Conservation (phyloP, 2,329 filamentous ascomycete species). For the Fusarium subtropicale region DNA sequence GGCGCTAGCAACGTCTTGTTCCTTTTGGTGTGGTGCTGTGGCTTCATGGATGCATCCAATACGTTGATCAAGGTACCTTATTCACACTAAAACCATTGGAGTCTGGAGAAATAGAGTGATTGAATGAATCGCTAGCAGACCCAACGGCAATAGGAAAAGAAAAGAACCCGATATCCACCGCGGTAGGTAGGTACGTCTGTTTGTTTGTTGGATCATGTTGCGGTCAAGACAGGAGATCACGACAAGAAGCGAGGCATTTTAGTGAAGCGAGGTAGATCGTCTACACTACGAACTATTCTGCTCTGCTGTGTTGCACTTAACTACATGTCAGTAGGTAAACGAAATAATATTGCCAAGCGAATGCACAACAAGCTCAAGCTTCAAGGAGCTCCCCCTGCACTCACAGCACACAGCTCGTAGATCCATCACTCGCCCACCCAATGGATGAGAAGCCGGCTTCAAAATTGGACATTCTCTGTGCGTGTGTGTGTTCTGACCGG, state of each 20-base stretch:
- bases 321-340: constrained; percentile 2
- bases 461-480: constrained; percentile 10
- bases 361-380: constrained; percentile 8
- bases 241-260: constrained; percentile 30
- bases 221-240: constrained; percentile 21
- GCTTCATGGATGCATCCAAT: constrained; percentile 23
- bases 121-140: constrained; percentile 32
- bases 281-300: not conserved
- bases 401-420: constrained; percentile 20
- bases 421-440: constrained; percentile 23
- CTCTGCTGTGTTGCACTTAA: not conserved
- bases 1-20: constrained; percentile 39
- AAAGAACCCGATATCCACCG: constrained; percentile 9
- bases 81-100: constrained; percentile 10
- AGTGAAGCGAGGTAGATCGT: constrained; percentile 25
- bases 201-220: constrained; percentile 9
- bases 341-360: constrained; percentile 10
- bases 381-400: constrained; percentile 18
- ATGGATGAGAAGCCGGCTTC: constrained; percentile 14
- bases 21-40: constrained; percentile 33
- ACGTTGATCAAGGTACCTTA: constrained; percentile 7
- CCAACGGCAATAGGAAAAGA: constrained; percentile 6
- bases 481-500: constrained; percentile 18
- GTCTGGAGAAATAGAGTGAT: constrained; percentile 13
- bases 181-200: not conserved